These are phyloP conservation scores for Arthrobotrys musiformis DNA, from an alignment of 2,329 filamentous ascomycete species.

Conservation along the genomic window DNA sequence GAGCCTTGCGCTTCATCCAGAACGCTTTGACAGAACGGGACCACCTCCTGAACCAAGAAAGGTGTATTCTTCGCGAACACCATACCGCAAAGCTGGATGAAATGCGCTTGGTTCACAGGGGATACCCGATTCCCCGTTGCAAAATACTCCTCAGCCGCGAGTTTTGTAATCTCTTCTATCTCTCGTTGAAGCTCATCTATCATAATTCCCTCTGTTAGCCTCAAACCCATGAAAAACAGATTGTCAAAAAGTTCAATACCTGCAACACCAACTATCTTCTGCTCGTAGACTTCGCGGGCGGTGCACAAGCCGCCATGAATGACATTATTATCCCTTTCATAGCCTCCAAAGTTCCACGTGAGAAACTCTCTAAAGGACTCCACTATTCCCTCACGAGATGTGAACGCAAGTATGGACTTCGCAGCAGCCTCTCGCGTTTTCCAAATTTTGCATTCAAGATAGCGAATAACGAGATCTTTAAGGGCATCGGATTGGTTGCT, in stretches of 20 bases:
- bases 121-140: conserved; percentile 1
- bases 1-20: conserved; percentile 7
- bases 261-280: not conserved
- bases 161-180: not conserved
- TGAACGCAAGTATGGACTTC: conserved; percentile 74
- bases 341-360: conserved; percentile 63
- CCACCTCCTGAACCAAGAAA: not conserved
- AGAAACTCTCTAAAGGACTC: conserved; percentile 64
- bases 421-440: conserved; percentile 84
- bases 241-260: not conserved
- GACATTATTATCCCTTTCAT: conserved; percentile 65
- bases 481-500: conserved; percentile 65
- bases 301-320: conserved; percentile 71
- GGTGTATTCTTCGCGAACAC: not conserved
- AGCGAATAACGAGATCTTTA: conserved; percentile 69
- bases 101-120: conserved; percentile 40
- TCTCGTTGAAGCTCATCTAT: conserved; percentile 29
- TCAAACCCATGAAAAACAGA: not conserved
- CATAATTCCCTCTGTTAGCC: not conserved
- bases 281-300: conserved; percentile 59
- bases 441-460: conserved; percentile 78
- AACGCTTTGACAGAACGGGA: conserved; percentile 33
- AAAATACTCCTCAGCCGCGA: not conserved
- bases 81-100: conserved; percentile 26
- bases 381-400: conserved; percentile 63